Percentiles rank a stretch among this genome's conserved stretches.
These are phyloP conservation scores for Pseudevernia furfuracea DNA, from an alignment of 495 filamentous ascomycete genomes.

Conservation along the genomic window DNA sequence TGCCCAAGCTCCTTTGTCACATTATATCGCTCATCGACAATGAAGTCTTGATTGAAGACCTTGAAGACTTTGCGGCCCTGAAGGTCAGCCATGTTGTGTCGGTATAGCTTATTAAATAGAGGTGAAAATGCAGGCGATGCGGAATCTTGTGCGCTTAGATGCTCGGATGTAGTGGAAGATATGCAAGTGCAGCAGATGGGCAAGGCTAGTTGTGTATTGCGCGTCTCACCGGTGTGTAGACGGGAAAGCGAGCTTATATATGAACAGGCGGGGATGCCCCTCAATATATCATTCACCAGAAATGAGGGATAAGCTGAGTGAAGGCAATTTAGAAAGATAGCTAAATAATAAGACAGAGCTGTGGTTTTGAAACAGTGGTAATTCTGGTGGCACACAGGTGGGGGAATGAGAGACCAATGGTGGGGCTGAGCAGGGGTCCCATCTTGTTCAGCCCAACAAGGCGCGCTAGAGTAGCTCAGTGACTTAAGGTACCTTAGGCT, in stretches of 20 bases:
- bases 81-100: conserved; percentile 57
- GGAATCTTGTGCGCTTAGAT: neutral
- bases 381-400: neutral
- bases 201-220: neutral
- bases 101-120: neutral
- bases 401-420: conserved; percentile 6
- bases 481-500: neutral
- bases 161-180: neutral
- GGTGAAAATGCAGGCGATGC: neutral
- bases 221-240: neutral
- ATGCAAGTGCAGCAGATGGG: neutral
- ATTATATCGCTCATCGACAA: conserved; percentile 95
- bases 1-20: conserved; percentile 98
- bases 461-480: neutral
- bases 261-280: neutral
- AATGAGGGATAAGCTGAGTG: neutral
- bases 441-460: conserved; percentile 11
- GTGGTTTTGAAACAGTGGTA: neutral
- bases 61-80: conserved; percentile 93
- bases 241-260: neutral
- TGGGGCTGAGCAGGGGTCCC: conserved; percentile 7
- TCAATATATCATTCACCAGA: neutral
- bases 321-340: neutral
- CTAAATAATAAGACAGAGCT: too few species aligned
- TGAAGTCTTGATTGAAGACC: conserved; percentile 99